Conservation (phyloP, 768 basidiomycete species). For the Saitozyma sp. region DNA sequence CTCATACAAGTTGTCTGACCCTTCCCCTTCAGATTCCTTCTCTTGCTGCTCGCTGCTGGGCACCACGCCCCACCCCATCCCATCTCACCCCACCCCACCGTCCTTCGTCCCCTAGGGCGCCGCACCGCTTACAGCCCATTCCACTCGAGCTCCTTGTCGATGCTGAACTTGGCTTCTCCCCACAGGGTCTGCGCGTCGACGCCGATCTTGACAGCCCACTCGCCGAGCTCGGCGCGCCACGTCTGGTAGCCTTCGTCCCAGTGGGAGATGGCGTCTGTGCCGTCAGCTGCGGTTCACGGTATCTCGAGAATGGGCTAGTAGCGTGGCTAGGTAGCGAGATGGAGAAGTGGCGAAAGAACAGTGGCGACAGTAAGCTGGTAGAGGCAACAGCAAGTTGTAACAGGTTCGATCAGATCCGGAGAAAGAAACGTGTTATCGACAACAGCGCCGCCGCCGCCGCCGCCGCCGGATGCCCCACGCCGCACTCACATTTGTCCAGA, state of each 20-base stretch:
- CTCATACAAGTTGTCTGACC: too few relatives aligned
- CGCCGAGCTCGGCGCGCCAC: conserved; percentile 37
- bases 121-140: conserved; percentile 24
- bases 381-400: too few relatives aligned
- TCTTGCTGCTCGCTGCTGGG: too few relatives aligned
- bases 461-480: too few relatives aligned
- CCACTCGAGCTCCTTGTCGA: conserved; percentile 45
- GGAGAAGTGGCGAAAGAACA: background rate
- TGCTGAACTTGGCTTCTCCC: conserved; percentile 32
- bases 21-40: too few relatives aligned
- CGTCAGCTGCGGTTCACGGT: background rate
- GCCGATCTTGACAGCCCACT: conserved; percentile 41
- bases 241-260: conserved; percentile 41
- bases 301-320: too few relatives aligned
- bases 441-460: too few relatives aligned
- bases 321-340: background rate
- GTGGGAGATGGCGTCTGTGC: conserved; percentile 44
- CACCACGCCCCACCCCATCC: too few relatives aligned
- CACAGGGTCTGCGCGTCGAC: conserved; percentile 34
- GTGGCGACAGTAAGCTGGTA: too few relatives aligned
- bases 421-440: conserved; percentile 9
- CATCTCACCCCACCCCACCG: too few relatives aligned
- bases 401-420: background rate
- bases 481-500: conserved; percentile 46
- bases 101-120: too few relatives aligned